Evolutionary conservation across 805 yeast species (phyloP), one percentile per base, ranked within the genome.

Genomic region (Tetrapisispora namnaoensis): DNA sequence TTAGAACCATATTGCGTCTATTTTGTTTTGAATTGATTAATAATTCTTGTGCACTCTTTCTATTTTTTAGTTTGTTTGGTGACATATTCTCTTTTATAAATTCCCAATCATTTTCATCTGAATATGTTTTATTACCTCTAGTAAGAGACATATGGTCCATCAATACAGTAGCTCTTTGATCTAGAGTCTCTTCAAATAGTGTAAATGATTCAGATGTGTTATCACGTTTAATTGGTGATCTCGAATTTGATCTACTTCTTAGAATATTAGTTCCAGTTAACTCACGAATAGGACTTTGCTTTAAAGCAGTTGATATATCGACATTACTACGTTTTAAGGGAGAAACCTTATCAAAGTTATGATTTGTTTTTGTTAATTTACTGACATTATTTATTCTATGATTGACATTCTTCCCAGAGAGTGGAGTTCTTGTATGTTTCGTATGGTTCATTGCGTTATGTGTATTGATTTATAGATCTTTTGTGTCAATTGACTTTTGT

Each of bases 41-140:
- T 20, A 14, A 18, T 9, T 28, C 22, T 3, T 37, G 44, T 44
- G 36, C 40, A 42, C 41, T 54, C 45, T 10, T 44, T 38, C 32
- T 36, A 37, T 38, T 28, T 30, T 38, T 21, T 49, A 47, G 37
- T 47, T 49, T 52, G 16, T 37, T 48, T 45, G 60, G 53, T 32
- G 57, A 50, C 47, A 51, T 47, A 49, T 53, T 53, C 51, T 53
- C 57, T 43, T 52, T 51, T 30, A 53, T 48, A 27, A 50, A 48
- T 24, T 55, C 53, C 37, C 50, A 52, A 40, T 54, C 52, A 21
- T 54, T 55, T 55, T 45, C 69, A 56, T 46, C 66, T 54, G 42
- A 59, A 47, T 30, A 60, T 46, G 43, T 59, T 65, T 20, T 53
- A 8, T 39, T 32, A 10, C 22, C 27, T 49, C 42, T 63, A 55